Conservation (phyloP, 305 asterid species). For the Fraxinus paxiana region DNA sequence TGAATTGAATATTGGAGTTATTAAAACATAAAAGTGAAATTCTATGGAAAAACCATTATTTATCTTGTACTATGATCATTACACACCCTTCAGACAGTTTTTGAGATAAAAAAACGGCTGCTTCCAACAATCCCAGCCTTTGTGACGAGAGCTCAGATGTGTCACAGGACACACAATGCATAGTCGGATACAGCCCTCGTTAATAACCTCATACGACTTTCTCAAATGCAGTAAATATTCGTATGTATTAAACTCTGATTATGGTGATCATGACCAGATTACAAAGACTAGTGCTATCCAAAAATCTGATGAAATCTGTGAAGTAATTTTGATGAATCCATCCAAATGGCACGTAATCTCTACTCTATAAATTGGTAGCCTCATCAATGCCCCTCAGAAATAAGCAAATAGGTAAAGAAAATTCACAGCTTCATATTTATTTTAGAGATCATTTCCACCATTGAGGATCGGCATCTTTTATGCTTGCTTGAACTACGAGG, state of each 20-base stretch:
- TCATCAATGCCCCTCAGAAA: neutral
- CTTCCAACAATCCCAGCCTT: neutral
- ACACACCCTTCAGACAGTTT: neutral
- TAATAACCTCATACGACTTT: neutral
- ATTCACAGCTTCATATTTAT: neutral
- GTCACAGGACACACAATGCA: neutral
- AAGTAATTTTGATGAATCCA: neutral
- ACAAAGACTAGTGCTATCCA: neutral
- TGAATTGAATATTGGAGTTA: neutral
- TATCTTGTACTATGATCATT: neutral
- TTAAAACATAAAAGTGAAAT: neutral
- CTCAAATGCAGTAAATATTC: neutral
- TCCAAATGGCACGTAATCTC: neutral
- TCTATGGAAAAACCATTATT: neutral
- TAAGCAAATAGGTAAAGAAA: neutral
- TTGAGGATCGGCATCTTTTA: neutral
- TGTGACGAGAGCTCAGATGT: neutral
- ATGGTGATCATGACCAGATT: neutral
- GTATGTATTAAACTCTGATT: neutral
- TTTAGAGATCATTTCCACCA: neutral
- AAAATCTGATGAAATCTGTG: neutral
- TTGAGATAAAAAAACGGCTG: neutral
- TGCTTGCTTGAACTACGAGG: neutral
- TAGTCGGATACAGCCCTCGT: neutral
- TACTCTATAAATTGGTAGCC: neutral